Evolutionary conservation across 768 basidiomycete species (phyloP), one percentile per base, ranked within the genome.

Genomic region (Amanita thiersii): DNA sequence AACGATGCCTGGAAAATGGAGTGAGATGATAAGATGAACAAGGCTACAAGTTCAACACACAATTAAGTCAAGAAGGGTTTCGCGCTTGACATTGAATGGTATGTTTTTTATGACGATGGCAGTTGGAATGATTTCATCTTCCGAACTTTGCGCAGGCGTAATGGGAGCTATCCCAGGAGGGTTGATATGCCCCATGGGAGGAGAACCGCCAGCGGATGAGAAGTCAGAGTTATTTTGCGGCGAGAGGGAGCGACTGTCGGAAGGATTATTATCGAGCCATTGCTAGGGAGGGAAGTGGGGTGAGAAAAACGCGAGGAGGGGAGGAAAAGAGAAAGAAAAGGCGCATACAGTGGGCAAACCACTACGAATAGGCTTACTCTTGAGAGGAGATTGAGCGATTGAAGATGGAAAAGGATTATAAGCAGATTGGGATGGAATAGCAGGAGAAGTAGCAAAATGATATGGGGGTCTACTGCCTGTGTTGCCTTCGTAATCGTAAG

Each of bases 31-130:
- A 39, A 25, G 25, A 21, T 21, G 34, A 32, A 50, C 47, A 37
- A 44, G 15, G 42, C 43, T 36, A 24, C 12, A 40, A 49, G 37
- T 32, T 42, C 43, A 50, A 77, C 89, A 50, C 44, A 94, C 93
- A 60, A 99, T 98, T 60, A 97, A 91, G 67, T 86, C 84, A 56
- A 98, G 80, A 52, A 99, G 77, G 32, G 89, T 89, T 68, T 98
- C 94, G 57, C 89, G 83, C 67, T 92, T 89, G 51, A 97, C 91
- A 55, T 92, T 92, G 73, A 99, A 99, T 51, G 94, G 94, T 68
- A 99, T 99, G 72, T 97, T 97, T 79, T 99, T 99, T 64, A 99
- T 97, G 58, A 99, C 96, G 56, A 99, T 97, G 41, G 96, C 96
- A 7, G 93, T 98, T 42, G 94, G 94, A 65, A 98, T 98, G 61